phyloP scores from a whole-genome alignment of 495 filamentous ascomycete genomes.

The Talaromyces liani region DNA sequence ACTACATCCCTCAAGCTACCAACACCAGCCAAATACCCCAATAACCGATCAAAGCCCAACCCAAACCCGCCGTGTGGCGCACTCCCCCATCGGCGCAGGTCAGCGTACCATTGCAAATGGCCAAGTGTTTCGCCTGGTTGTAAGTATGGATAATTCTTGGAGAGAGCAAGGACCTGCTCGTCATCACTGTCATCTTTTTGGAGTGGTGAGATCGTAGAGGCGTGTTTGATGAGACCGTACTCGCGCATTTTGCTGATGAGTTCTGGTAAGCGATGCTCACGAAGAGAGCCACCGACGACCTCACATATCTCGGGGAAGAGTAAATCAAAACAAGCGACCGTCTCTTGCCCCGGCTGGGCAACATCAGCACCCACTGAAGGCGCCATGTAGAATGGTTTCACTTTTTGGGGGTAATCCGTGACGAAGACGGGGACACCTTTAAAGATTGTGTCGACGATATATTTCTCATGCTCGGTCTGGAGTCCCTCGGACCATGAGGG shows the following conservation, averaged over 20 bases:
- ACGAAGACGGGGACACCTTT: conserved; percentile 75
- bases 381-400: conserved; percentile 97
- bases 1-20: conserved; percentile 81
- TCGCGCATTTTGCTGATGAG: conserved; percentile 68
- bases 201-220: neutral
- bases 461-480: conserved; percentile 90
- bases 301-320: conserved; percentile 85
- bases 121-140: conserved; percentile 39
- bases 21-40: conserved; percentile 79
- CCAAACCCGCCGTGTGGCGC: conserved; percentile 97
- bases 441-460: conserved; percentile 66
- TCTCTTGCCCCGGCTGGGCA: conserved; percentile 25
- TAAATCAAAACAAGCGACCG: conserved; percentile 93
- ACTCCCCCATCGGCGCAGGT: conserved; percentile 86
- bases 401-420: conserved; percentile 75
- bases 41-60: conserved; percentile 82
- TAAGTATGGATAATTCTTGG: conserved; percentile 27
- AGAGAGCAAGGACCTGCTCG: neutral
- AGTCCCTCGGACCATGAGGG: conserved; percentile 69
- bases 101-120: conserved; percentile 83
- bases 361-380: conserved; percentile 36
- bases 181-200: neutral
- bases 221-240: conserved; percentile 41
- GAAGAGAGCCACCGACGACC: conserved; percentile 85
- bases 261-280: conserved; percentile 72